Conservation (phyloP, 345 rosid species). For the Gynandropsis gynandra region DNA sequence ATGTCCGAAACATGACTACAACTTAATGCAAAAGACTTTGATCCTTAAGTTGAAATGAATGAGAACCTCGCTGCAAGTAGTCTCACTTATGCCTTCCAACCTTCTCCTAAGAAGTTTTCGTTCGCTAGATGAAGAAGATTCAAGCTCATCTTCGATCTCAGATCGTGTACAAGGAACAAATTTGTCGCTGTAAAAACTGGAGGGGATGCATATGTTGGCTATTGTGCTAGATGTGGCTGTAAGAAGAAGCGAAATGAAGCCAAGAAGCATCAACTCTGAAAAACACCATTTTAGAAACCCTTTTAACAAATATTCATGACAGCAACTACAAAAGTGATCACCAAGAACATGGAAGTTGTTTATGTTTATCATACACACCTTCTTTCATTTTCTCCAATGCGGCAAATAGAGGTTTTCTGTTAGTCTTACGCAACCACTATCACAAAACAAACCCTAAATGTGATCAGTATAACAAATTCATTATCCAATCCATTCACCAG, state of each 20-base stretch:
- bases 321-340: constrained; percentile 9
- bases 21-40: neutral
- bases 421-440: constrained; percentile 78
- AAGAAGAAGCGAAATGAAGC: constrained; percentile 89
- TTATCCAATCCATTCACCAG: no score
- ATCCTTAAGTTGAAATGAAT: neutral
- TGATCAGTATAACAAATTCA: neutral
- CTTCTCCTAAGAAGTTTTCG: constrained; percentile 59
- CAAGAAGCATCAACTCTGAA: constrained; percentile 95
- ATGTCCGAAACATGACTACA: neutral
- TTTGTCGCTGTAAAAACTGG: constrained; percentile 62
- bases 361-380: constrained; percentile 31
- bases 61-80: constrained; percentile 66
- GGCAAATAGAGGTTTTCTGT: constrained; percentile 70
- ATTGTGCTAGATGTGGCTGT: constrained; percentile 77
- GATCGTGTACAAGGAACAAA: constrained; percentile 74
- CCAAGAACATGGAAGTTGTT: neutral
- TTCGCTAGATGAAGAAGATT: constrained; percentile 38
- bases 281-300: constrained; percentile 9
- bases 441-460: constrained; percentile 19
- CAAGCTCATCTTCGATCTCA: constrained; percentile 41
- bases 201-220: constrained; percentile 78
- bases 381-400: constrained; percentile 96
- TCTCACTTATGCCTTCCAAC: constrained; percentile 34
- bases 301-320: constrained; percentile 10